These are phyloP conservation scores for Bacidia gigantensis DNA, from an alignment of 495 filamentous ascomycete species.

Conservation along the genomic window DNA sequence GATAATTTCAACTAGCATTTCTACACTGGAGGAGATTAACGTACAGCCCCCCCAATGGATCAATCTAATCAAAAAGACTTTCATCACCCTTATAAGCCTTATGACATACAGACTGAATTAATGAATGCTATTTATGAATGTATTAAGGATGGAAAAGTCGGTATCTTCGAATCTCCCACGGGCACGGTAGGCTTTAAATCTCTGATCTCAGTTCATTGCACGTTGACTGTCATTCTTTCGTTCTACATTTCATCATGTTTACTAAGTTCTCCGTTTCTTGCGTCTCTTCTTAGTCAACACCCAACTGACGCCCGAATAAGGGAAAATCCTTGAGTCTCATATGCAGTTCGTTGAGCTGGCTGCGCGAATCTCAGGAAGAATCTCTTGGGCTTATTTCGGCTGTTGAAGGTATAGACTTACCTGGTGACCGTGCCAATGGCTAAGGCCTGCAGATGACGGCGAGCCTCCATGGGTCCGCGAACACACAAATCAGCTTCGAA, in stretches of 20 bases:
- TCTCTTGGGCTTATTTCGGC: constrained; percentile 30
- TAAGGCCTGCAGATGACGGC: constrained; percentile 39
- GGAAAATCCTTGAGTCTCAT: constrained; percentile 97
- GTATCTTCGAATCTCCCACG: constrained; percentile 89
- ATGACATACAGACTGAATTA: constrained; percentile 78
- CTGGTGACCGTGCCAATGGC: constrained; percentile 1
- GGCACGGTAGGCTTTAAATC: constrained; percentile 29
- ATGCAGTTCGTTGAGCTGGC: constrained; percentile 85
- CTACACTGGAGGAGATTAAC: too few relatives aligned
- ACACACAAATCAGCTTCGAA: constrained; percentile 51
- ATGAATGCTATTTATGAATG: constrained; percentile 79
- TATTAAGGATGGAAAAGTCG: constrained; percentile 66
- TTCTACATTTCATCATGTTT: too few relatives aligned
- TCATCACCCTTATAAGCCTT: constrained; percentile 85
- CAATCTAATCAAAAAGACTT: constrained; percentile 37
- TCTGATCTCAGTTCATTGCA: background rate
- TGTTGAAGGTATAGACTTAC: background rate
- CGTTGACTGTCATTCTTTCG: too few relatives aligned
- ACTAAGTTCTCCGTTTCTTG: too few relatives aligned
- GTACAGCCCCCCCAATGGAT: background rate
- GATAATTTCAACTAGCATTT: too few relatives aligned
- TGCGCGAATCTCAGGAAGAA: constrained; percentile 67
- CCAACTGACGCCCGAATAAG: constrained; percentile 27
- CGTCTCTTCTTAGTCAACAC: too few relatives aligned
- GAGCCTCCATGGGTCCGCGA: constrained; percentile 88